Conservation (phyloP, 352 stramenopile species). For the Pythium phragmiticola region DNA sequence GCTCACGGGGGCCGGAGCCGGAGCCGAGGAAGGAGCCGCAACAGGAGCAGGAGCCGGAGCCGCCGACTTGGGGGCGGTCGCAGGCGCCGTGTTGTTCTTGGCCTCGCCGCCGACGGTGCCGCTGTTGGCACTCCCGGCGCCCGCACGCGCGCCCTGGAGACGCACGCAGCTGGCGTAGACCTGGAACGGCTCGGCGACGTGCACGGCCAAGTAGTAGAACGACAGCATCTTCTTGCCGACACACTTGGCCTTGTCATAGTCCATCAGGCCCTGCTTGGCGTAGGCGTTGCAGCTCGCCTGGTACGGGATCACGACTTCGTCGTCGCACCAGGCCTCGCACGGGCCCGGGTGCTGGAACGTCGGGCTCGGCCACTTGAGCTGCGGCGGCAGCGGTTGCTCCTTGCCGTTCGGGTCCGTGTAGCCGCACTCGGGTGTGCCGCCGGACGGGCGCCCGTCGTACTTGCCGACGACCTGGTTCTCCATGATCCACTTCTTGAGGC, state of each 20-base stretch:
- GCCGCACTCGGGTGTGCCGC: constrained; percentile 7
- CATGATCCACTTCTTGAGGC: constrained; percentile 16
- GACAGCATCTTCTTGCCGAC: constrained; percentile 13
- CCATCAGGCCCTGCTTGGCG: background rate
- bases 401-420: constrained; percentile 15
- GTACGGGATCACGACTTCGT: constrained; percentile 9
- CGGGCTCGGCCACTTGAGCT: constrained; percentile 10
- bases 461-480: constrained; percentile 7
- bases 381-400: constrained; percentile 5
- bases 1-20: background rate
- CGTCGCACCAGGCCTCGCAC: constrained; percentile 12
- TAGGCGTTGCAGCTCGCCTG: constrained; percentile 13
- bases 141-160: background rate
- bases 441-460: constrained; percentile 9
- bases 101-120: constrained; percentile 2
- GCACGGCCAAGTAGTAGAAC: constrained; percentile 15
- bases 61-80: background rate
- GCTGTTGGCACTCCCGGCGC: background rate
- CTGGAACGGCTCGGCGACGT: constrained; percentile 18
- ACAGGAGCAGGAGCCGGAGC: constrained; percentile 1
- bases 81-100: constrained; percentile 9
- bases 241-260: constrained; percentile 15
- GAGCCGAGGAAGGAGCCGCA: background rate
- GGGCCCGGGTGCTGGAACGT: constrained; percentile 10
- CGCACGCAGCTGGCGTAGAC: constrained; percentile 14